phyloP scores from a whole-genome alignment of 2,329 filamentous ascomycete species.

The Talaromyces marneffei region DNA sequence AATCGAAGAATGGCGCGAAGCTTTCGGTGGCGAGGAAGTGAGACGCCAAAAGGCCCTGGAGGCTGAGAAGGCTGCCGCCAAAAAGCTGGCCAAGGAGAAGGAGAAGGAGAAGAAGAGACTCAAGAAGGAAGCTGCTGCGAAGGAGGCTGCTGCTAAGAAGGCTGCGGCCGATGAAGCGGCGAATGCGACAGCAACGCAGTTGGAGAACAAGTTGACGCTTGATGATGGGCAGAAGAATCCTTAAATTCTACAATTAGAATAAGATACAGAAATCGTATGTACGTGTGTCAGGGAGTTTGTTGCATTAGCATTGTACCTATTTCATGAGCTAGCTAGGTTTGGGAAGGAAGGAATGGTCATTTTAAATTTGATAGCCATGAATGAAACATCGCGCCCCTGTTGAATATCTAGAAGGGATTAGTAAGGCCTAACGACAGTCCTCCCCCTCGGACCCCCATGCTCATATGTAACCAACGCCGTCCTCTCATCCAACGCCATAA shows the following conservation, averaged over 20 bases:
- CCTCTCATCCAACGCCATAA: conserved; percentile 27
- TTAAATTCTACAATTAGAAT: conserved; percentile 15
- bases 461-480: conserved; percentile 28
- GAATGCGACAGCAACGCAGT: conserved; percentile 1
- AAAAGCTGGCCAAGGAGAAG: conserved; percentile 39
- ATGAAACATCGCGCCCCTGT: too few species aligned
- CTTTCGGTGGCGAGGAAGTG: conserved; percentile 64
- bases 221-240: conserved; percentile 14
- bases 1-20: conserved; percentile 73
- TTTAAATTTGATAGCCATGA: neutral
- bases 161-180: conserved; percentile 13
- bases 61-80: conserved; percentile 41
- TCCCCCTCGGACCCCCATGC: conserved; percentile 24
- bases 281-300: neutral
- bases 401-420: too few species aligned
- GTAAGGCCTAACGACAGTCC: conserved; percentile 21
- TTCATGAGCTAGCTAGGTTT: neutral
- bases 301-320: neutral
- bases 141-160: conserved; percentile 16
- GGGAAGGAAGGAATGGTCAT: neutral
- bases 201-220: conserved; percentile 11
- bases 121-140: conserved; percentile 32
- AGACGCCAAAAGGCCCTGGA: conserved; percentile 63
- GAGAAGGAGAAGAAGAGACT: conserved; percentile 44
- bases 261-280: neutral